Conservation (phyloP, 306 rosid genomes). For the Abrus pulchellus region DNA sequence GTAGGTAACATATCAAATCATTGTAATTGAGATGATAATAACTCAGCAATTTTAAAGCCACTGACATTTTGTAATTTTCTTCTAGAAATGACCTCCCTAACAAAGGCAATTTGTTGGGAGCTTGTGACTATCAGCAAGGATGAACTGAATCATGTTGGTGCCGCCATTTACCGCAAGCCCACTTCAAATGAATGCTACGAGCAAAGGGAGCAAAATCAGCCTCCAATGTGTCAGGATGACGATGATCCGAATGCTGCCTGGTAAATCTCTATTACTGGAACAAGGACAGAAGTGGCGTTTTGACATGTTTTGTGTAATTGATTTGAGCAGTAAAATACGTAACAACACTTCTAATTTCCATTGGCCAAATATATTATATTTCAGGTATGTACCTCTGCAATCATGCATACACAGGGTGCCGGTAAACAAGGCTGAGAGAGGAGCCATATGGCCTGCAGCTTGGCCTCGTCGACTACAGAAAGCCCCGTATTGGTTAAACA, state of each 20-base stretch:
- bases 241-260: constrained; percentile 96
- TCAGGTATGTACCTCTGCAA: constrained; percentile 90
- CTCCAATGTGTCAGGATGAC: constrained; percentile 80
- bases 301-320: background rate
- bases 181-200: constrained; percentile 78
- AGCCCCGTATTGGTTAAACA: constrained; percentile 88
- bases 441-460: constrained; percentile 74
- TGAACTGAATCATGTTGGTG: constrained; percentile 67
- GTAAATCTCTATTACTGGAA: constrained; percentile 49
- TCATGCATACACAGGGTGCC: constrained; percentile 86
- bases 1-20: constrained; percentile 45
- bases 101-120: constrained; percentile 90
- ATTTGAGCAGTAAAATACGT: background rate
- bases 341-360: constrained; percentile 7
- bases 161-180: constrained; percentile 87
- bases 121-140: constrained; percentile 84
- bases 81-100: constrained; percentile 77
- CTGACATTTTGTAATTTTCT: constrained; percentile 28
- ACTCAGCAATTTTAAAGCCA: background rate
- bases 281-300: background rate
- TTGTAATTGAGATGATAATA: constrained; percentile 27
- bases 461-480: constrained; percentile 79
- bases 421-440: constrained; percentile 61
- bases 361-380: constrained; percentile 17
- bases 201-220: constrained; percentile 68